These are phyloP conservation scores for Melastoma malabathricum DNA, from an alignment of 345 rosid genomes.

Conservation along the genomic window DNA sequence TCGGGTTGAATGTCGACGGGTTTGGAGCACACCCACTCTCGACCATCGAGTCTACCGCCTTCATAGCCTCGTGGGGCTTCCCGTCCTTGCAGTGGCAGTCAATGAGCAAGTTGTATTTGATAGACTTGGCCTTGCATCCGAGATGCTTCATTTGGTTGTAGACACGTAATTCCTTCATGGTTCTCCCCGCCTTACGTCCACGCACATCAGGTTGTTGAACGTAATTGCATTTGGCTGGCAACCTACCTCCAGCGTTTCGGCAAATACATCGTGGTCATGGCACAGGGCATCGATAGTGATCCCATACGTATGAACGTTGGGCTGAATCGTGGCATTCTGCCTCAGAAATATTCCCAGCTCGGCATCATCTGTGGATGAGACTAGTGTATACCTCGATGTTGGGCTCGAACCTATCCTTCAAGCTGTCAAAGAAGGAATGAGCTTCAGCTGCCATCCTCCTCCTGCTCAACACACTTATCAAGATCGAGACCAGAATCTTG, in stretches of 20 bases:
- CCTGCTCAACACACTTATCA: constrained; percentile 48
- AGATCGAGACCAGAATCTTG: constrained; percentile 55
- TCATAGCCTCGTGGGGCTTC: constrained; percentile 47
- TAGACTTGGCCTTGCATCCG: constrained; percentile 43
- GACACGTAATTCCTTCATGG: constrained; percentile 85
- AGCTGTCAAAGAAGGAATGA: constrained; percentile 55
- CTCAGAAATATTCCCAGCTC: constrained; percentile 49
- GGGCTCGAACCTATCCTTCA: constrained; percentile 48
- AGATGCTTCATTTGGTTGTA: constrained; percentile 87
- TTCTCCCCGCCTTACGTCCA: constrained; percentile 80
- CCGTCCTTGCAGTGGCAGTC: constrained; percentile 68
- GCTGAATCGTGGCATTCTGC: constrained; percentile 54
- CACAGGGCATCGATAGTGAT: constrained; percentile 80
- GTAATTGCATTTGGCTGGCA: constrained; percentile 65
- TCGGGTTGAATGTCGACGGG: constrained; percentile 60
- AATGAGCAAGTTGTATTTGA: constrained; percentile 62
- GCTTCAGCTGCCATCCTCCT: constrained; percentile 78
- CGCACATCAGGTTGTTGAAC: constrained; percentile 76
- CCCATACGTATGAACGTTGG: constrained; percentile 77
- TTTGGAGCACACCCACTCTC: constrained; percentile 50
- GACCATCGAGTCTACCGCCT: constrained; percentile 55
- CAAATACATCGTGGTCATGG: constrained; percentile 78
- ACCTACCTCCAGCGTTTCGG: constrained; percentile 76
- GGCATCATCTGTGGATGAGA: constrained; percentile 78
- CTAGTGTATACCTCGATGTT: constrained; percentile 74